A percentile compares a stretch with the other conserved stretches of the same genome.
These are phyloP conservation scores for Blumeria graminis DNA, from an alignment of 2,329 filamentous ascomycete genomes.

Conservation along the genomic window DNA sequence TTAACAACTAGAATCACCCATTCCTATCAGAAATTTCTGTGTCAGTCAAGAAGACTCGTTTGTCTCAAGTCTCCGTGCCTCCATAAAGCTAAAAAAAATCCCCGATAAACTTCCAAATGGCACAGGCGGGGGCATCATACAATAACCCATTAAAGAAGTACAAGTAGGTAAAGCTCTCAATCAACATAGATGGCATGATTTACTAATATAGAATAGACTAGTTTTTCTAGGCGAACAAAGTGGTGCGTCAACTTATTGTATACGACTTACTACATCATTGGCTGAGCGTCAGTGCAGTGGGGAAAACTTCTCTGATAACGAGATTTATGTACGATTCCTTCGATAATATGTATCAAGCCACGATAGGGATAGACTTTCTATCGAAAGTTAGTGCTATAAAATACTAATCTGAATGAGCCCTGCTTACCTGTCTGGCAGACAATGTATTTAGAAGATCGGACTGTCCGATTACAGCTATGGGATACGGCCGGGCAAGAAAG, in stretches of 20 bases:
- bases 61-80: no score
- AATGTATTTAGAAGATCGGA: conserved; percentile 98
- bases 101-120: conserved; percentile 29
- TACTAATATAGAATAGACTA: conserved; percentile 31
- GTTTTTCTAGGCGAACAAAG: conserved; percentile 97
- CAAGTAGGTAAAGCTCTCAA: conserved; percentile 38
- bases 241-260: conserved; percentile 34
- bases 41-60: no score
- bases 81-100: no score
- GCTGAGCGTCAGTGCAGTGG: conserved; percentile 35
- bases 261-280: conserved; percentile 2
- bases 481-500: conserved; percentile 95
- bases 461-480: conserved; percentile 91
- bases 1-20: no score
- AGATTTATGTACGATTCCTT: conserved; percentile 99
- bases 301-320: conserved; percentile 95
- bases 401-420: neutral
- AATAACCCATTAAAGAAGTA: conserved; percentile 99
- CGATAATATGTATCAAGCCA: conserved; percentile 98
- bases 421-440: conserved; percentile 30
- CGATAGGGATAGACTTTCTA: conserved; percentile 96
- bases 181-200: no score
- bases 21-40: no score
- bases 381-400: conserved; percentile 51
- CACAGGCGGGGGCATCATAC: conserved; percentile 67